A percentile compares a stretch with the other conserved stretches of the same genome.
Evolutionary conservation across 768 basidiomycete species (phyloP).

Genomic region (Boletus rubropictus): DNA sequence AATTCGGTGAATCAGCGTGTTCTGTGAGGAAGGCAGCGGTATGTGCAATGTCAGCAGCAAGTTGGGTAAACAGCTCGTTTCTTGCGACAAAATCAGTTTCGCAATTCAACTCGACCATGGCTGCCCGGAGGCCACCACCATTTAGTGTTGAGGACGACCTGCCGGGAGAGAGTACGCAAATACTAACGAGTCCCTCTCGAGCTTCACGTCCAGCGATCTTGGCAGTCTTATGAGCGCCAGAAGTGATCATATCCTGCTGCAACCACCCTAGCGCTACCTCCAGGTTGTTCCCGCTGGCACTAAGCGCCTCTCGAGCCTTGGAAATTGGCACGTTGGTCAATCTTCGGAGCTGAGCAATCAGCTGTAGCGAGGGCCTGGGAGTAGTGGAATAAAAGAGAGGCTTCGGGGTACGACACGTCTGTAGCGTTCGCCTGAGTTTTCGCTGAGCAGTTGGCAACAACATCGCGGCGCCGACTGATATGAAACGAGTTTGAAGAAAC

Average conservation of each 20-base stretch:
- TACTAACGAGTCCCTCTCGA: slow-evolving; percentile 72
- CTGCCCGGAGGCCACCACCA: slow-evolving; percentile 57
- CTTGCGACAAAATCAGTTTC: slow-evolving; percentile 96
- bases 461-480: slow-evolving; percentile 10
- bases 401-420: background rate
- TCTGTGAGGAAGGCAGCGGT: slow-evolving; percentile 72
- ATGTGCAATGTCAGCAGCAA: slow-evolving; percentile 76
- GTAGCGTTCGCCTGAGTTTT: background rate
- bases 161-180: slow-evolving; percentile 68
- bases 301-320: slow-evolving; percentile 86
- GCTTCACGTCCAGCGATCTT: slow-evolving; percentile 76
- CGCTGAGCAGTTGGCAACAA: slow-evolving; percentile 6
- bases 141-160: slow-evolving; percentile 34
- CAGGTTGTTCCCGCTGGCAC: slow-evolving; percentile 67
- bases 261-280: slow-evolving; percentile 76
- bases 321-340: slow-evolving; percentile 74
- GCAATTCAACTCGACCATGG: slow-evolving; percentile 90
- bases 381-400: slow-evolving; percentile 46
- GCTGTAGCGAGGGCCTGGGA: slow-evolving; percentile 60
- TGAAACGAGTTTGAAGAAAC: background rate
- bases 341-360: slow-evolving; percentile 84
- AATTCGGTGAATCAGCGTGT: slow-evolving; percentile 23
- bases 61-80: slow-evolving; percentile 72
- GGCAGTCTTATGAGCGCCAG: slow-evolving; percentile 74
- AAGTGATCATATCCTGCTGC: slow-evolving; percentile 59